Evolutionary conservation across 2,329 filamentous ascomycete species (phyloP).

Genomic region (Hypomyces perniciosus): DNA sequence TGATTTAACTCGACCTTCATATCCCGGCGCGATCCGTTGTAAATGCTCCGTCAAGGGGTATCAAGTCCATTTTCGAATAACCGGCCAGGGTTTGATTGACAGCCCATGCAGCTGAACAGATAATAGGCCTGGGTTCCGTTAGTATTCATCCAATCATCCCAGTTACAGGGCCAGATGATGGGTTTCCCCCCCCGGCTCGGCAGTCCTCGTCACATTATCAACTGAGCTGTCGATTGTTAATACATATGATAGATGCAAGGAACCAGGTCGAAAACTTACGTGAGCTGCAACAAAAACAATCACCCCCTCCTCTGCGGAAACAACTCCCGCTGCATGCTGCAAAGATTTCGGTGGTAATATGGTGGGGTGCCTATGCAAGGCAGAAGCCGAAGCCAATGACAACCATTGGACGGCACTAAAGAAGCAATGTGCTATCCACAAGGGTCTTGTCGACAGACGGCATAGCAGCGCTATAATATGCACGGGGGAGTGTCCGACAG

Average conservation of each 20-base stretch:
- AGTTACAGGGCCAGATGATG: no score
- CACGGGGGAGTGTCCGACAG: neutral
- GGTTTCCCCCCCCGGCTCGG: neutral
- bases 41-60: no score
- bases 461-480: neutral
- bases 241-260: neutral
- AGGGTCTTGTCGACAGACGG: constrained; percentile 3
- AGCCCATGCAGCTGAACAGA: neutral
- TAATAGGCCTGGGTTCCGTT: neutral
- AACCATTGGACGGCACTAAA: constrained; percentile 17
- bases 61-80: no score
- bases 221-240: neutral
- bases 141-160: no score
- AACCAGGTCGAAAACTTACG: neutral
- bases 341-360: neutral
- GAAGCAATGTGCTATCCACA: constrained; percentile 23
- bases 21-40: no score
- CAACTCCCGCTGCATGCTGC: neutral
- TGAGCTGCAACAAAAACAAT: no score
- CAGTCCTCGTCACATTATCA: neutral
- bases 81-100: neutral
- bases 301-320: neutral
- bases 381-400: constrained; percentile 18
- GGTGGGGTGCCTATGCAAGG: constrained; percentile 11
- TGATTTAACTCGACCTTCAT: no score